phyloP scores from a whole-genome alignment of 805 yeast species.

The Metschnikowia corniflorae region DNA sequence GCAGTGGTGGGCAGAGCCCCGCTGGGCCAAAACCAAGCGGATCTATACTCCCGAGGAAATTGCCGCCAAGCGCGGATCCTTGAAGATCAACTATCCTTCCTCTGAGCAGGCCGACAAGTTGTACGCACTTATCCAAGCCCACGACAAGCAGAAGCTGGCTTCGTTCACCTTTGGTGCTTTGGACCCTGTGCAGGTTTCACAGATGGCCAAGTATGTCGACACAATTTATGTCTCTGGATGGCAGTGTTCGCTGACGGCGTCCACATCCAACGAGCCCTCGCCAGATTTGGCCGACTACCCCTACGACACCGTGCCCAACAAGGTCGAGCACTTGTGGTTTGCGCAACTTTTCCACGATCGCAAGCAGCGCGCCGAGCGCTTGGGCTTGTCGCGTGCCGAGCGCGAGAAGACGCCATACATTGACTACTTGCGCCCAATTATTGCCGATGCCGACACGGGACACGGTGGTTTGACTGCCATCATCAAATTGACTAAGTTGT shows the following conservation, averaged over 20 bases:
- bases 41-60: slow-evolving; percentile 86
- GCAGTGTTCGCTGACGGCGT: slow-evolving; percentile 98
- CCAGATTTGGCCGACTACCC: slow-evolving; percentile 99
- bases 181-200: slow-evolving; percentile 93
- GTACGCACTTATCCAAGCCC: slow-evolving; percentile 64
- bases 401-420: slow-evolving; percentile 68
- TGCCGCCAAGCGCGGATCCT: slow-evolving; percentile 80
- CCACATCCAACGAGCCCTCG: slow-evolving; percentile 95
- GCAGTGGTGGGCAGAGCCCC: slow-evolving; percentile 90
- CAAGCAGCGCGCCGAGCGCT: slow-evolving; percentile 86
- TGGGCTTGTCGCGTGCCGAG: slow-evolving; percentile 55
- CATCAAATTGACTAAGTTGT: slow-evolving; percentile 90
- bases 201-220: slow-evolving; percentile 94
- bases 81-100: slow-evolving; percentile 74
- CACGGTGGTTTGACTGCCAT: slow-evolving; percentile 98
- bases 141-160: slow-evolving; percentile 65
- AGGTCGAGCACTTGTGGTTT: slow-evolving; percentile 93
- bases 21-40: slow-evolving; percentile 87
- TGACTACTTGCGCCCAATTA: slow-evolving; percentile 90
- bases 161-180: slow-evolving; percentile 93
- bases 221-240: slow-evolving; percentile 94
- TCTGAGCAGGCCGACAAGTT: slow-evolving; percentile 79
- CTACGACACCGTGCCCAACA: slow-evolving; percentile 97
- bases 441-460: slow-evolving; percentile 98
- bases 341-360: slow-evolving; percentile 97